Evolutionary conservation across 2,329 filamentous ascomycete species (phyloP), one percentile per base, ranked within the genome.

Genomic region (Aphanocladium album): DNA sequence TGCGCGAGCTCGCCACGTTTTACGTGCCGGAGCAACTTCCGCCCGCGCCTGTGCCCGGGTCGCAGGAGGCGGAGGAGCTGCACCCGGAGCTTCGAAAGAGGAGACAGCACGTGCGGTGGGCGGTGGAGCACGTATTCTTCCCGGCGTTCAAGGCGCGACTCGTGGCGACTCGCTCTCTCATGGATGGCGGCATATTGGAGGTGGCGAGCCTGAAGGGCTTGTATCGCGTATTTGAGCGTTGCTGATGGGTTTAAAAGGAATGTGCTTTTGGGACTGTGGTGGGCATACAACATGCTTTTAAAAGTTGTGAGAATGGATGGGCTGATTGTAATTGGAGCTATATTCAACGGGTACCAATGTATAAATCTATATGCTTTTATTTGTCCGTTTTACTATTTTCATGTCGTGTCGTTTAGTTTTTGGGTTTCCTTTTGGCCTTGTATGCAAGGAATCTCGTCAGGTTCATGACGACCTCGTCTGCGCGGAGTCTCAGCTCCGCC

Each of bases 201-300:
- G 86, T 96, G 53, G 93, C 95, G 2, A 91, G 96, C 76, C 74
- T 98, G 62, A 98, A 96, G 74, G 92, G 93, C 0, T 72, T 99
- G 61, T 99, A 99, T 74, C 81, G 90, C 50, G 93, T 98, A 2
- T 99, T 99, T 79, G 95, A 99, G 76, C 80, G 95, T 59, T 98
- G 95, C 73, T 98, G 73, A 83, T 58, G 35, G 56, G 35, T 30
- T 23, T 45, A 12, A 6, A 11, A 37, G 45, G 21, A 17, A n/a
- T n/a, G n/a, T n/a, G 54, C 43, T 43, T n/a, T 33, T n/a, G 14
- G 14, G 8, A 30, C n/a, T 49, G 8, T 57, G 54, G 17, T 57
- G 43, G 54, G 54, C 16, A 21, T 17, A 39, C 4, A 4, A 57
- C 47, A 4, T 21, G 43, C 12, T 25, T 39, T 25, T 37, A 23